Conservation (phyloP, 2,329 filamentous ascomycete species). For the Dendryphion nanum region DNA sequence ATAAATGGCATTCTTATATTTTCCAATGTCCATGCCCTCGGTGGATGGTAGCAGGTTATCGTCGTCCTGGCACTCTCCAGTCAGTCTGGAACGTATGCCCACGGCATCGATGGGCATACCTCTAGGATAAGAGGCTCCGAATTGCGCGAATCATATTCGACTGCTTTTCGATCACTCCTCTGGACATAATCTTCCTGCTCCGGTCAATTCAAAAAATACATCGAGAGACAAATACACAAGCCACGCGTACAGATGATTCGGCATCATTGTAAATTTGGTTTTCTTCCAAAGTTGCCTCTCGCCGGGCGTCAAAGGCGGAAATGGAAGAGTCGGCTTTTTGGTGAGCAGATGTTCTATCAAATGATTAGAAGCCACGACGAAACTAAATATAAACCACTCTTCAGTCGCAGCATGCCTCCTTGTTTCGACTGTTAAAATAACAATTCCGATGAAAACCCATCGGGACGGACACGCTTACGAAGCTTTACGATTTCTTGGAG, state of each 20-base stretch:
- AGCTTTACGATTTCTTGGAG: too few relatives aligned
- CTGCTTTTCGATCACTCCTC: constrained; percentile 22
- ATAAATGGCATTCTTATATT: constrained; percentile 57
- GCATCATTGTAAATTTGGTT: constrained; percentile 61
- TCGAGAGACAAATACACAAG: constrained; percentile 1
- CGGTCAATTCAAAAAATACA: constrained; percentile 15
- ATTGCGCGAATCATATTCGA: background rate
- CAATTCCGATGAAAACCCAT: too few relatives aligned
- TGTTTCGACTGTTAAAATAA: too few relatives aligned
- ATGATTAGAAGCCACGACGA: too few relatives aligned
- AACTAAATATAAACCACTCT: too few relatives aligned
- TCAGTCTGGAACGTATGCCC: too few relatives aligned
- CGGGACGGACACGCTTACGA: too few relatives aligned
- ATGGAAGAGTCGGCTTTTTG: constrained; percentile 46
- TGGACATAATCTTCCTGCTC: constrained; percentile 31
- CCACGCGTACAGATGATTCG: constrained; percentile 55
- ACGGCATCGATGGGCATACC: too few relatives aligned
- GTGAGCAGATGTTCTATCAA: constrained; percentile 53
- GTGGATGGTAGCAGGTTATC: constrained; percentile 36
- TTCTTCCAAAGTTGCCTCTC: constrained; percentile 66
- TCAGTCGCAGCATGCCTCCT: too few relatives aligned
- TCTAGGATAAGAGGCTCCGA: background rate
- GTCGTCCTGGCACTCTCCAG: constrained; percentile 18
- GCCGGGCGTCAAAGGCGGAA: constrained; percentile 49
- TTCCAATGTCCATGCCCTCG: constrained; percentile 49